Conservation (phyloP, 2,329 filamentous ascomycete species). For the Colletotrichum phormii region DNA sequence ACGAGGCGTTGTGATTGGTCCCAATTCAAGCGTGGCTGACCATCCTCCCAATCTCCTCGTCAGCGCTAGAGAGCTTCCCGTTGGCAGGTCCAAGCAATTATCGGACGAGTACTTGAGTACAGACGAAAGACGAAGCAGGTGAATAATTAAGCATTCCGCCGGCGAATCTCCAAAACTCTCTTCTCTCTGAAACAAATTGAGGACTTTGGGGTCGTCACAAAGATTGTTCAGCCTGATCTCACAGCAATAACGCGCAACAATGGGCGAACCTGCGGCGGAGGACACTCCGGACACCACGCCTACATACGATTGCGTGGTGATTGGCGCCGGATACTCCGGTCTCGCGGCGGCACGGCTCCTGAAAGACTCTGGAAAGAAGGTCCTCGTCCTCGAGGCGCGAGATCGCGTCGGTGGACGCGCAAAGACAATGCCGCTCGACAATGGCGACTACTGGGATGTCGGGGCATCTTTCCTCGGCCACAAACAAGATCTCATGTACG, state of each 20-base stretch:
- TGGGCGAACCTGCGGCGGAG: neutral
- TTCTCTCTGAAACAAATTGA: neutral
- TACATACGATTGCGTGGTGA: slow-evolving; percentile 34
- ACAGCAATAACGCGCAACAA: neutral
- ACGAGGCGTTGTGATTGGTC: slow-evolving; percentile 20
- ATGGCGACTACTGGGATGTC: slow-evolving; percentile 37
- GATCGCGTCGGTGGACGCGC: slow-evolving; percentile 36
- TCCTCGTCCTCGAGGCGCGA: slow-evolving; percentile 31
- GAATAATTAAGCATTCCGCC: neutral
- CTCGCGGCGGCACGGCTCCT: slow-evolving; percentile 29
- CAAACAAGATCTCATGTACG: slow-evolving; percentile 35
- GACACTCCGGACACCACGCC: neutral
- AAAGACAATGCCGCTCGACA: slow-evolving; percentile 22
- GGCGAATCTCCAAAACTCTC: neutral
- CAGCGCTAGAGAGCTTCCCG: slow-evolving; percentile 15
- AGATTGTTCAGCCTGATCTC: neutral
- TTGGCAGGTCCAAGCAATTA: neutral
- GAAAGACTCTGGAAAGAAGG: slow-evolving; percentile 23
- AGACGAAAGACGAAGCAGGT: neutral
- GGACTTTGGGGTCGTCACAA: neutral
- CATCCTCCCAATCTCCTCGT: slow-evolving; percentile 7
- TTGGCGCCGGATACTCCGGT: slow-evolving; percentile 34
- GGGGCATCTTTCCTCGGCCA: slow-evolving; percentile 40
- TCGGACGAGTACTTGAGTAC: neutral
- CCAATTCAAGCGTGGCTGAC: slow-evolving; percentile 4